Conservation (phyloP, 768 basidiomycete genomes). For the Agaricus subrufescens region DNA sequence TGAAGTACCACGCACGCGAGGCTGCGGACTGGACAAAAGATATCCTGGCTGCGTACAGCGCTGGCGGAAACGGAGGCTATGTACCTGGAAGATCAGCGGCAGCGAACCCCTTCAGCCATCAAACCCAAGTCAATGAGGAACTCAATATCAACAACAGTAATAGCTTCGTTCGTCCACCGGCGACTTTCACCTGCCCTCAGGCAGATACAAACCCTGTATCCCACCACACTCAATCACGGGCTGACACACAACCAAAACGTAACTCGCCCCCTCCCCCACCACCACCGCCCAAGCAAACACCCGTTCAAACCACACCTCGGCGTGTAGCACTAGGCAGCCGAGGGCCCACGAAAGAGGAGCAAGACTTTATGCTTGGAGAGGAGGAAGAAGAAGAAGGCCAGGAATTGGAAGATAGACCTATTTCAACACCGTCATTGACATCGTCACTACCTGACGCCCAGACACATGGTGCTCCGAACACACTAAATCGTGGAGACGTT, state of each 20-base stretch:
- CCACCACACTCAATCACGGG: constrained; percentile 32
- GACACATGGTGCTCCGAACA: background rate
- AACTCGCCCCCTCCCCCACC: constrained; percentile 11
- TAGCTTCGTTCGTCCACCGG: constrained; percentile 27
- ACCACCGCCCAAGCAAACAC: constrained; percentile 15
- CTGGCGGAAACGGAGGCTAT: constrained; percentile 16
- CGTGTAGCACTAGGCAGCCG: constrained; percentile 7
- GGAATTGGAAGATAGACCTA: constrained; percentile 13
- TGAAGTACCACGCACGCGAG: constrained; percentile 43
- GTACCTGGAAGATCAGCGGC: constrained; percentile 8
- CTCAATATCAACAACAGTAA: constrained; percentile 9
- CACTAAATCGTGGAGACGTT: background rate
- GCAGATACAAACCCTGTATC: constrained; percentile 37
- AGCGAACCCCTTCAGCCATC: constrained; percentile 38
- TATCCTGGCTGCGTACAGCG: constrained; percentile 19
- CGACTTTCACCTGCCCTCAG: constrained; percentile 11
- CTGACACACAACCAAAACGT: constrained; percentile 17
- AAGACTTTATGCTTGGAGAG: constrained; percentile 32
- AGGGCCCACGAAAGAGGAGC: constrained; percentile 23
- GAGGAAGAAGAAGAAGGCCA: constrained; percentile 24
- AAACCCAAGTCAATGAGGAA: constrained; percentile 23
- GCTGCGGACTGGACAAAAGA: constrained; percentile 41
- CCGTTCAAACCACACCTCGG: constrained; percentile 6
- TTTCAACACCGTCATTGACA: background rate
- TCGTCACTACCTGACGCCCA: background rate